Evolutionary conservation across 225 moss, liverwort and hornwort species (phyloP), one percentile per base, ranked within the genome.

Genomic region (Pleurozium schreberi): DNA sequence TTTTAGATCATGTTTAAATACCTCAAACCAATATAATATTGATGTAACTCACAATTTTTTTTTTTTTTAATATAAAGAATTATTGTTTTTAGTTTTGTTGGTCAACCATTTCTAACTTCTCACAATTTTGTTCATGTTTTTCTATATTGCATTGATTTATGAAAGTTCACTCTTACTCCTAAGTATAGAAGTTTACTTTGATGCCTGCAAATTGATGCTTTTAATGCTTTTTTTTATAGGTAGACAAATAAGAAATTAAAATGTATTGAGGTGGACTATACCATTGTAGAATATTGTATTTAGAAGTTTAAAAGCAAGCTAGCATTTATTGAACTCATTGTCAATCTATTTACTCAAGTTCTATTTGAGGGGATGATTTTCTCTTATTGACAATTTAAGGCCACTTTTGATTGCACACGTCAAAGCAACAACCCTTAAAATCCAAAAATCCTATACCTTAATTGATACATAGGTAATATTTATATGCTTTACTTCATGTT

Each of bases 21-120:
- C 15, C 13, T 78, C 0, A 0, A 5, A 52, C 0, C 1, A 2
- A 36, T 53, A 14, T 22, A 2, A 22, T 8, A 53, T 53, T 23
- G 3, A 2, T 23, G 23, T 8, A 52, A 53, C 0, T 53, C 20
- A 52, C 52, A 3, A 3, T 17, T 45, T 45, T 27, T 42, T 42
- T 11, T 30, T 47, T 73, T 45, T 9, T 17, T 16, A 6, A 47
- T 45, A 20, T 5, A 21, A 45, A 76, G 20, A 34, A 21, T 20
- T 4, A 13, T 34, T 50, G 3, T 19, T 34, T 33, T 52, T 22
- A 14, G 21, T 22, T 52, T 76, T 0, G 36, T 33, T 34, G 5
- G 5, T 36, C 36, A 76, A 53, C 13, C 1, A 76, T 52, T 52
- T 36, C 8, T 36, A 36, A 76, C 5, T 34, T 75, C 3, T 52